Evolutionary conservation across 2,329 filamentous ascomycete species (phyloP).

Genomic region (Microsporum audouinii): DNA sequence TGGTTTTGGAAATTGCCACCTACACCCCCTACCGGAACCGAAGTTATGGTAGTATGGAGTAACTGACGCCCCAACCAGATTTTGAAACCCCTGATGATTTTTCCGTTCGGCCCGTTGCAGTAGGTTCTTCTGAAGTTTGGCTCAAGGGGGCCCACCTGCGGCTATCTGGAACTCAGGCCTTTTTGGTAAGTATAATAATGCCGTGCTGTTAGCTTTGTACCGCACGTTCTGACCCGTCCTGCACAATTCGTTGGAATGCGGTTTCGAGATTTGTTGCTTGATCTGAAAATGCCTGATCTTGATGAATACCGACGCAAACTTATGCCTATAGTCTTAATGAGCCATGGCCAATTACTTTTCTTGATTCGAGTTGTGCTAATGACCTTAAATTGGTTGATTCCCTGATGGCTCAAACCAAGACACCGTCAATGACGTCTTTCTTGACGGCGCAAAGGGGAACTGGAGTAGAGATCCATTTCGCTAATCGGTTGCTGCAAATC

Average conservation of each 20-base stretch:
- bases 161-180: background rate
- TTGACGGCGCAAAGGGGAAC: background rate
- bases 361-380: background rate
- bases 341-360: background rate
- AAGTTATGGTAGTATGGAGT: background rate
- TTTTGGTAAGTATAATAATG: background rate
- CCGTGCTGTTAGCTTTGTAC: background rate
- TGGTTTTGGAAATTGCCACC: background rate
- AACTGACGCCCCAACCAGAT: background rate
- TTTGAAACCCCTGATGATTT: background rate
- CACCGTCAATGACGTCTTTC: background rate
- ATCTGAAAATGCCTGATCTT: background rate
- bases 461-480: background rate
- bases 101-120: background rate
- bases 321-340: background rate
- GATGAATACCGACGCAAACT: background rate
- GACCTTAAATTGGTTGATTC: background rate
- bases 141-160: background rate
- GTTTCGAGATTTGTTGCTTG: background rate
- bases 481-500: background rate
- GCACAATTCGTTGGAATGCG: background rate
- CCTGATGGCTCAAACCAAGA: background rate
- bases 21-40: background rate
- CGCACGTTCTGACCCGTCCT: background rate
- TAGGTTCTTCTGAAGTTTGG: background rate